Base-by-base conservation (phyloP, 1,139 yeast species). In the Protomyces pachydermus region DNA sequence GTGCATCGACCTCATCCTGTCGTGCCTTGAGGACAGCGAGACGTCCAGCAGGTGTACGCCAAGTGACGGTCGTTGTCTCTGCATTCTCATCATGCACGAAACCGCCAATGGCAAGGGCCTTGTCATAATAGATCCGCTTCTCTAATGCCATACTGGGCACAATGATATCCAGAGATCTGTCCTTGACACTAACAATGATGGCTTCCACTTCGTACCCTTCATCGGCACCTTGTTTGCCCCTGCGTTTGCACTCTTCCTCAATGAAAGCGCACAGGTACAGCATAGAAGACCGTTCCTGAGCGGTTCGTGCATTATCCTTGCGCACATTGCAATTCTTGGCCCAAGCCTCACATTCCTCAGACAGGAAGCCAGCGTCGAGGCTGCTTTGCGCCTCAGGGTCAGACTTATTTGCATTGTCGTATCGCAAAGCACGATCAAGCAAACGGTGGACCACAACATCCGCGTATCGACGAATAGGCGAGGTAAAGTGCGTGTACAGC, bases 71-170 rank as follows among this genome's bases (percentile, higher is more conserved):
- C 25, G 39, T 39, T 6, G 45, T 52, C 45, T 58, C 62, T 5
- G 51, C 23, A 34, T 52, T 45, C 42, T 58, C 56, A 28, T 58
- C 45, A 50, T 52, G 56, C 48, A 25, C 45, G 42, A 58, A 58
- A 8, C 45, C 23, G 14, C 46, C 60, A 42, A 60, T 50, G 12
- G 64, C 57, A 32, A 25, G 18, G 3, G 64, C 71, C 18, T 93
- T 98, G 76, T 93, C 98, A 54, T 98, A 98, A 72, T 93, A 98
- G 37, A 93, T 97, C 71, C 98, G 84, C 77, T 93, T 93, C 75
- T 93, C 98, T 69, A 93, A 89, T 52, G 98, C 97, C 77, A 91
- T 87, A 71, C 90, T 97, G 1, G 98, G 98, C 68, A 93, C 81
- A 68, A 89, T 84, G 6, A 93, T 95, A 75, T 93, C 98, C 77